Percentiles rank a stretch among this genome's conserved stretches.
Evolutionary conservation across 106 monocot species (phyloP).

Genomic region (Narthecium ossifragum): DNA sequence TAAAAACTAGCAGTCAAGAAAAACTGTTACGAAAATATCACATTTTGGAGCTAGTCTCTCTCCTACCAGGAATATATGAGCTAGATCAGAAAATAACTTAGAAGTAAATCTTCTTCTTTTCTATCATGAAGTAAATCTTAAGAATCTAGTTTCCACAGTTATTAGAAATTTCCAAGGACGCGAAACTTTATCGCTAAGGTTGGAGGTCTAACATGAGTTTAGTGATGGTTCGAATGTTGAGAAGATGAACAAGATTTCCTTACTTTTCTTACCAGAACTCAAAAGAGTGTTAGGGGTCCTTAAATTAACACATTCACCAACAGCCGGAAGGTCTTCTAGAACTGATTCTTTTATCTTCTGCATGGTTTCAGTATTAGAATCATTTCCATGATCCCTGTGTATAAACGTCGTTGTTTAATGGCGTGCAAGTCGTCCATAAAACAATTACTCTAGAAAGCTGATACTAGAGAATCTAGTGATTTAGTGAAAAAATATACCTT

Average conservation of each 20-base stretch:
- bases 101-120: too few relatives aligned
- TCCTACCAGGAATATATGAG: too few relatives aligned
- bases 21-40: background rate
- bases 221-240: too few relatives aligned
- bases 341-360: background rate
- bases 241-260: too few relatives aligned
- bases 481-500: conserved; percentile 1
- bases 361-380: background rate
- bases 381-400: background rate
- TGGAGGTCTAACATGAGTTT: too few relatives aligned
- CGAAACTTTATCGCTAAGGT: too few relatives aligned
- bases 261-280: too few relatives aligned
- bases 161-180: too few relatives aligned
- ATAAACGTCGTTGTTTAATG: background rate
- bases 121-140: too few relatives aligned
- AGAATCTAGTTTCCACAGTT: too few relatives aligned
- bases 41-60: too few relatives aligned
- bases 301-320: background rate
- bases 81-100: too few relatives aligned
- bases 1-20: background rate
- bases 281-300: background rate
- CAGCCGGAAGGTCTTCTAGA: background rate
- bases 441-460: background rate
- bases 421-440: background rate
- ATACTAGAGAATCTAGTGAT: background rate